These are phyloP conservation scores for Leccinum truebloodii DNA, from an alignment of 768 basidiomycete species.

Conservation along the genomic window DNA sequence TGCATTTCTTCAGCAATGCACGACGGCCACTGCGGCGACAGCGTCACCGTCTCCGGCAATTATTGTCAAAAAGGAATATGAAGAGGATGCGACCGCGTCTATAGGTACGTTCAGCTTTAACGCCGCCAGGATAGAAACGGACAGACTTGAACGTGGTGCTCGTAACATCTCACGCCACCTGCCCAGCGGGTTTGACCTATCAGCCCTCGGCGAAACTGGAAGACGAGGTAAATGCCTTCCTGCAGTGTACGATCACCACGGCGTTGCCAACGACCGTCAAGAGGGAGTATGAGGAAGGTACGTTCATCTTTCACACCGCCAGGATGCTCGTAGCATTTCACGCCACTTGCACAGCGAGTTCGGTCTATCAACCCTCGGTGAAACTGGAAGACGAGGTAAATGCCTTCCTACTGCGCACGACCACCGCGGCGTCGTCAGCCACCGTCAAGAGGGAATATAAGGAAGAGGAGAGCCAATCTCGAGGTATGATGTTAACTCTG, in stretches of 20 bases:
- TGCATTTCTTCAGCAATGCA: neutral
- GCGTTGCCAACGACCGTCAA: neutral
- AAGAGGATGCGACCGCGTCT: constrained; percentile 6
- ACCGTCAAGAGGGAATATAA: neutral
- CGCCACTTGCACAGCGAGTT: neutral
- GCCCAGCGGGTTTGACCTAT: neutral
- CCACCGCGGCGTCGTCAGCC: neutral
- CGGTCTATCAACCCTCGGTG: neutral
- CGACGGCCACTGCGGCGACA: neutral
- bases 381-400: constrained; percentile 9
- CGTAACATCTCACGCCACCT: neutral
- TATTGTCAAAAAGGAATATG: constrained; percentile 16
- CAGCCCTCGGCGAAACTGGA: constrained; percentile 5
- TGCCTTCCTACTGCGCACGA: neutral
- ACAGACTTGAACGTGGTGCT: neutral
- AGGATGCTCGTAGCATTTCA: neutral
- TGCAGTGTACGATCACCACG: neutral
- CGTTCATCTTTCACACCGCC: no score
- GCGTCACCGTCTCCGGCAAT: neutral
- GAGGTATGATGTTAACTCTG: neutral
- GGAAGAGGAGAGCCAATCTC: neutral
- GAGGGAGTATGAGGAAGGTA: neutral
- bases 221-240: constrained; percentile 4
- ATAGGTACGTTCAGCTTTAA: constrained; percentile 3
- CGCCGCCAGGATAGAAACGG: neutral